A percentile compares a stretch with the other conserved stretches of the same genome.
Conservation (phyloP, 441 rosid genomes). For the Adansonia rubrostipa region DNA sequence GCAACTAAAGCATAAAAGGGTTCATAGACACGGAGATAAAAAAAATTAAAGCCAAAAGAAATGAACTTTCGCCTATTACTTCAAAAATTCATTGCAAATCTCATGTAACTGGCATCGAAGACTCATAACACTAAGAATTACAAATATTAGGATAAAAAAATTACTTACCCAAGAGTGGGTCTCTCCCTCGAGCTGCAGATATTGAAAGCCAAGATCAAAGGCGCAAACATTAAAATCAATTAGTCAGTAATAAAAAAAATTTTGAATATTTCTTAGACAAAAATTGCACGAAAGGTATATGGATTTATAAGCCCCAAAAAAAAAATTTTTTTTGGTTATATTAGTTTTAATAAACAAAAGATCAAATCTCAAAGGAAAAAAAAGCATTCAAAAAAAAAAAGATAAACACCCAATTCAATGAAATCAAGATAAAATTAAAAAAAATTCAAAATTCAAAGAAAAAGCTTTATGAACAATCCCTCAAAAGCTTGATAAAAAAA, state of each 20-base stretch:
- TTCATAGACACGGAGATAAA: neutral
- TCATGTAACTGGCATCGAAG: neutral
- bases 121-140: neutral
- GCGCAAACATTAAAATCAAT: conserved; percentile 12
- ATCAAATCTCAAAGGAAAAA: neutral
- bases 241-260: conserved; percentile 4
- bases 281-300: neutral
- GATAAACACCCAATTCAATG: neutral
- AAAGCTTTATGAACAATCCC: neutral
- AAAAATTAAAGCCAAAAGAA: neutral
- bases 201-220: neutral
- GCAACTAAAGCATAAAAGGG: neutral
- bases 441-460: neutral
- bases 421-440: neutral
- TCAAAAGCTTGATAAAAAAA: neutral
- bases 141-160: neutral
- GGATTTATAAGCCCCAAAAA: neutral
- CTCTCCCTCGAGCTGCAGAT: conserved; percentile 98
- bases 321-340: neutral
- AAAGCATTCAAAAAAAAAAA: neutral
- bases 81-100: neutral
- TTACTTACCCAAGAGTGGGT: conserved; percentile 98
- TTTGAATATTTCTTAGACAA: neutral
- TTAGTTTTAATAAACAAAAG: neutral
- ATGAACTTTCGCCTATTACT: neutral